Base-by-base conservation (phyloP, 495 filamentous ascomycete genomes). In the Umbilicaria muhlenbergii region DNA sequence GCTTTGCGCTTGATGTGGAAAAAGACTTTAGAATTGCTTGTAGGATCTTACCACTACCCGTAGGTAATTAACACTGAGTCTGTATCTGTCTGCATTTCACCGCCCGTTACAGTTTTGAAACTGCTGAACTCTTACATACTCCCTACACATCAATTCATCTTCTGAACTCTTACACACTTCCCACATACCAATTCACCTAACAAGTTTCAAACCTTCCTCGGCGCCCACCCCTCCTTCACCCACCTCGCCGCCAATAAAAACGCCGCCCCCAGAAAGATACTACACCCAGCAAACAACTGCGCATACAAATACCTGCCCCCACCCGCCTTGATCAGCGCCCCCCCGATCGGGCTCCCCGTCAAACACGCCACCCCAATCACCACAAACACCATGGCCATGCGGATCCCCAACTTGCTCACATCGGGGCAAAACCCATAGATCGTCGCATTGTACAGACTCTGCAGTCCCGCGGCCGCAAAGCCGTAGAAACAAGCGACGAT, bases 371-470 rank as follows among this genome's bases (percentile, higher is more conserved):
- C 72, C 33, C 73, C 77, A 11, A 80, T 70, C 34, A 86, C 74
- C n/a, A 72, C 78, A 45, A 91, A 80, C 19, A 79, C 70, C 81
- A 91, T 87, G 5, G 84, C 86, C 68, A 86, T 78, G 12, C 83
- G 67, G 41, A 77, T 72, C 0, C 86, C 81, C 16, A 70, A 66
- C 57, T 83, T 86, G 21, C 70, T 68, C 52, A 78, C 46, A 51
- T 91, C 78, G 2, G 72, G 14, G 73, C 72, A 47, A 81, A 51
- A 40, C 17, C 11, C 37, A 40, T 41, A 39, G 11, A 47, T 38
- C 0, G 75, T 67, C 55, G 68, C 60, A 24, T 78, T 65, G 59
- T 78, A 73, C 39, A 88, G 60, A 6, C 73, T 74, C 62, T 87
- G 81, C 41, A 92, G 74, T 1, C 72, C 76, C 0, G 77, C 78